phyloP scores from a whole-genome alignment of 2,329 filamentous ascomycete species.

The Diaporthe batatas region DNA sequence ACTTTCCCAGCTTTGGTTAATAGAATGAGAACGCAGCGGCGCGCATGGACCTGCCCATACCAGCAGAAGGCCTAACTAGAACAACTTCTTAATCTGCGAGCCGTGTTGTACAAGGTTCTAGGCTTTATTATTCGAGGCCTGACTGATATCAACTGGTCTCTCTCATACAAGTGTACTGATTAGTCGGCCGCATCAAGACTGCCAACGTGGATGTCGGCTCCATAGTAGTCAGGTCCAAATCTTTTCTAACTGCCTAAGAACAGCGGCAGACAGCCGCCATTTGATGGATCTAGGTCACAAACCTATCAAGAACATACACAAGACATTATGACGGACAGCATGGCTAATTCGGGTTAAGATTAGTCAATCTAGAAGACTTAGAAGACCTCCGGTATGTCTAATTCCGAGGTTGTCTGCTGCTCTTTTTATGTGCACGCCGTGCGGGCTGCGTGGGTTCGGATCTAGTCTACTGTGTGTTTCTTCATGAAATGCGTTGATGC shows the following conservation, averaged over 20 bases:
- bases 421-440: neutral
- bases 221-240: neutral
- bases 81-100: neutral
- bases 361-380: neutral
- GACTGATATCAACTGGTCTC: neutral
- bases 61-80: neutral
- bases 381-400: neutral
- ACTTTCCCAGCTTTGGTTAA: conserved; percentile 17
- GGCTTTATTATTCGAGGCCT: neutral
- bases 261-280: neutral
- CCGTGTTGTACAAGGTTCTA: neutral
- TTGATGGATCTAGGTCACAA: neutral
- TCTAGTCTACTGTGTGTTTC: neutral
- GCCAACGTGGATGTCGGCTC: neutral
- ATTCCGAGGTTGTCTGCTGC: neutral
- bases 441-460: neutral
- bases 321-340: neutral
- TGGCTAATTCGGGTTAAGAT: neutral
- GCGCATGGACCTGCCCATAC: conserved; percentile 18
- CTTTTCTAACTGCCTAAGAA: neutral
- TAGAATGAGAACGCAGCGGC: neutral
- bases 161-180: neutral
- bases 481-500: neutral
- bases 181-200: neutral
- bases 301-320: neutral